A percentile compares a stretch with the other conserved stretches of the same genome.
These are phyloP conservation scores for Cryptosporidium ryanae DNA, from an alignment of 169 alveolate genomes.

Conservation along the genomic window DNA sequence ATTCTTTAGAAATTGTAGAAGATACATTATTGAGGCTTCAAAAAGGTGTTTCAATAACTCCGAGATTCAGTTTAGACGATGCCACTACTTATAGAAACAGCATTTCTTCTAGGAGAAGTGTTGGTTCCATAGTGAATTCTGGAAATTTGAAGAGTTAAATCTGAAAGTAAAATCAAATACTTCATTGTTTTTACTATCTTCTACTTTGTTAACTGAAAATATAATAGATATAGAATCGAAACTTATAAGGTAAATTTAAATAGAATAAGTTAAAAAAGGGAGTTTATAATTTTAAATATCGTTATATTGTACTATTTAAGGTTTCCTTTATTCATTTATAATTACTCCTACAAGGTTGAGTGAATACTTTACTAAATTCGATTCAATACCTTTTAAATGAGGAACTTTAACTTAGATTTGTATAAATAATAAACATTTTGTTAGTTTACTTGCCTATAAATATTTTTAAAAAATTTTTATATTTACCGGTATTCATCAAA, in stretches of 20 bases:
- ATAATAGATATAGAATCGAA: background rate
- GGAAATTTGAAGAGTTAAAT: background rate
- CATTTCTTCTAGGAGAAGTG: constrained; percentile 28
- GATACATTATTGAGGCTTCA: constrained; percentile 50
- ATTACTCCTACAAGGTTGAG: no score
- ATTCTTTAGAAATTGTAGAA: constrained; percentile 38
- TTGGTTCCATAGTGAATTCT: constrained; percentile 4
- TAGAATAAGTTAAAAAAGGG: background rate
- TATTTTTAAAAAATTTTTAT: no score
- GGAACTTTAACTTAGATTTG: no score
- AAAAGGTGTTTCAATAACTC: constrained; percentile 53
- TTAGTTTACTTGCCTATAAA: no score
- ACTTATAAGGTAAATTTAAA: background rate
- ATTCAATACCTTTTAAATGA: no score
- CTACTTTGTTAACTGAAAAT: background rate
- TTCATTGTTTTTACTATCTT: background rate
- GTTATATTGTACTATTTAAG: no score
- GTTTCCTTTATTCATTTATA: no score
- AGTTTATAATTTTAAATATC: background rate
- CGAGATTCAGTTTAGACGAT: constrained; percentile 55
- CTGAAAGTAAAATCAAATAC: no score
- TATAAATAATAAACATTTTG: no score
- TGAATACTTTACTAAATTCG: no score
- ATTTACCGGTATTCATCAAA: no score
- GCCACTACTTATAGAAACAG: constrained; percentile 12